A percentile compares a stretch with the other conserved stretches of the same genome.
These are phyloP conservation scores for Metschnikowia lachancei DNA, from an alignment of 805 yeast species.

Conservation along the genomic window DNA sequence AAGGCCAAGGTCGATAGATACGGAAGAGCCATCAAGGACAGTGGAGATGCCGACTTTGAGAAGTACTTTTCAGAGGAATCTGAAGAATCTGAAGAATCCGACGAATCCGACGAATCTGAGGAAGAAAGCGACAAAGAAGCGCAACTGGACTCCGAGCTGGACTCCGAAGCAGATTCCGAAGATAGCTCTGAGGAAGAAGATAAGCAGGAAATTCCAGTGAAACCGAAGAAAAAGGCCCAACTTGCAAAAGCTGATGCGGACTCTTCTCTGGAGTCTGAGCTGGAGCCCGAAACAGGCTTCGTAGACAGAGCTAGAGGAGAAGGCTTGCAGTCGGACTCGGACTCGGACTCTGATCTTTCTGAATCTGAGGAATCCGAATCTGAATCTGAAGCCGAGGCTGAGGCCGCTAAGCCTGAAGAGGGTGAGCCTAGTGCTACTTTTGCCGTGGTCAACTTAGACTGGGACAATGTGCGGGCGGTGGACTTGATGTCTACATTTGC, in stretches of 20 bases:
- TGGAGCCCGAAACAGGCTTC: constrained; percentile 14
- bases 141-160: constrained; percentile 21
- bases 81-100: constrained; percentile 21
- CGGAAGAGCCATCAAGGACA: constrained; percentile 64
- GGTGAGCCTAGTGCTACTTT: constrained; percentile 81
- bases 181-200: constrained; percentile 3
- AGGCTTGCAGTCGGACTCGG: constrained; percentile 46
- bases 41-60: constrained; percentile 40
- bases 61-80: constrained; percentile 56
- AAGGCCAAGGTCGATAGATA: constrained; percentile 75
- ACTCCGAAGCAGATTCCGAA: constrained; percentile 16
- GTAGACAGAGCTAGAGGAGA: constrained; percentile 71
- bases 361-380: constrained; percentile 23
- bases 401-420: constrained; percentile 68
- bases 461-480: constrained; percentile 90
- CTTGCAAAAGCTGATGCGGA: constrained; percentile 4
- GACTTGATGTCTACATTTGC: constrained; percentile 88
- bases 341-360: constrained; percentile 40
- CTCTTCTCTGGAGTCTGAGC: constrained; percentile 17
- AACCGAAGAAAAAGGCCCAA: constrained; percentile 13
- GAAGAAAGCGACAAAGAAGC: background rate
- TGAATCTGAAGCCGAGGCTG: constrained; percentile 54
- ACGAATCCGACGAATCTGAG: background rate
- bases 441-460: constrained; percentile 94
- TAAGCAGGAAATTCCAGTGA: constrained; percentile 3